Base-by-base conservation (phyloP, 1,139 yeast species). In the Pneumocystis sp. region DNA sequence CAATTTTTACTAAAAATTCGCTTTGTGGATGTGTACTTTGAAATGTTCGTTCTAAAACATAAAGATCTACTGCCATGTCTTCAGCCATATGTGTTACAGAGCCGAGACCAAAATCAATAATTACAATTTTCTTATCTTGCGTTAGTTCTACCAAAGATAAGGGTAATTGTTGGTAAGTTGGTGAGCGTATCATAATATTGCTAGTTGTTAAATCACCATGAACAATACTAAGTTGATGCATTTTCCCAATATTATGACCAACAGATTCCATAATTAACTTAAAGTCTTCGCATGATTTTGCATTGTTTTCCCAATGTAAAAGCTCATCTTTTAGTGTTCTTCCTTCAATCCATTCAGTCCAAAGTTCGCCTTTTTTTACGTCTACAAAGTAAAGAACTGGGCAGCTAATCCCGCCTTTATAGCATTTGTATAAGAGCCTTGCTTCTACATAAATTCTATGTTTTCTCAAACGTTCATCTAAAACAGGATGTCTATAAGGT, bases 141-240 rank as follows among this genome's bases (percentile, higher is more conserved):
- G 62, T 64, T n/a, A 61, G 39, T 25, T 59, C 64, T 3, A 19
- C 17, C 10, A 63, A n/a, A 15, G 25, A 17, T 66, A 68, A 39
- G 15, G 31, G 19, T 25, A 5, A 31, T 31, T 50, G 6, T 50
- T 50, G 34, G 21, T 10, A 50, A 50, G n/a, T 25, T 50, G 29
- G 34, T 25, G 6, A 15, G 21, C 57, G 57, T 12, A 91, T 74
- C 63, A 95, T 81, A 39, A 91, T 82, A 72, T 95, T 95, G 0
- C 97, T 90, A 35, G 95, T 85, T 0, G 99, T 95, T 71, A 95
- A 79, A 73, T 95, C 99, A 0, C 99, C 98, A 74, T 95, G 99
- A 39, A 90, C 85, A 76, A 89, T 83, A 69, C 89, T 96, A 68
- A 83, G 79, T 69, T 81, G 72, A 75, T 95, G 99, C 71, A 93